Base-by-base conservation (phyloP, 129 eudicot genomes). In the Artemisia annua region DNA sequence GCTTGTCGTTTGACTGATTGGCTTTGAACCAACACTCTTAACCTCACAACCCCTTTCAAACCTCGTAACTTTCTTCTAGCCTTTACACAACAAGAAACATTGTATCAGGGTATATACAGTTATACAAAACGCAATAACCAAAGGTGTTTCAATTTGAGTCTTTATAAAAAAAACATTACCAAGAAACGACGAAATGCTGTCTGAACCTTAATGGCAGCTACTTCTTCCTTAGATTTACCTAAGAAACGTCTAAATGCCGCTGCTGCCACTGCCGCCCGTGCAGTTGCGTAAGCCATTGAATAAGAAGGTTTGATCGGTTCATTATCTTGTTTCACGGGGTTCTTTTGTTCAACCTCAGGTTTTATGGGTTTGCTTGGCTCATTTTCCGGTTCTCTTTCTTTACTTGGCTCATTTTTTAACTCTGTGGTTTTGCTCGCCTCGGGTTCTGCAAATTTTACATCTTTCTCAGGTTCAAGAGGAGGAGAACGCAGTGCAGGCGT, bases 1-100 rank as follows among this genome's bases (percentile, higher is more conserved):
- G 91, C 86, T 77, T 88, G 96, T 22, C 87, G 84, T 80, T 88
- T 83, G 28, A 86, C 96, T 10, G 89, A 66, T 48, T 81, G 82
- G 65, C 84, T 83, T 55, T 79, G 89, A 39, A 86, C 67, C 85
- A 88, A 51, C 52, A 79, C 67, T 58, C 75, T 81, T 69, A 88
- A 81, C 76, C 96, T 83, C 70, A 75, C 83, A 18, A 79, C 75
- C 44, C 96, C 96, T 79, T 79, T 86, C 82, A 86, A 67, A 46
- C 89, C 88, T 51, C 85, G 70, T 54, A 84, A 71, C 63, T 83
- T 83, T 71, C 77, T 86, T 77, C 89, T 84, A 16, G 91, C 91
- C 96, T 88, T 59, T 13, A 13, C 58, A 48, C 48, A 66, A 69
- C 51, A 57, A 32, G 49, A 19, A 64, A 51, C 14, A 1, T 48